Percentiles rank a stretch among this genome's conserved stretches.
Evolutionary conservation across 176 grass and related monocot species (phyloP).

Genomic region (Lolium perenne): DNA sequence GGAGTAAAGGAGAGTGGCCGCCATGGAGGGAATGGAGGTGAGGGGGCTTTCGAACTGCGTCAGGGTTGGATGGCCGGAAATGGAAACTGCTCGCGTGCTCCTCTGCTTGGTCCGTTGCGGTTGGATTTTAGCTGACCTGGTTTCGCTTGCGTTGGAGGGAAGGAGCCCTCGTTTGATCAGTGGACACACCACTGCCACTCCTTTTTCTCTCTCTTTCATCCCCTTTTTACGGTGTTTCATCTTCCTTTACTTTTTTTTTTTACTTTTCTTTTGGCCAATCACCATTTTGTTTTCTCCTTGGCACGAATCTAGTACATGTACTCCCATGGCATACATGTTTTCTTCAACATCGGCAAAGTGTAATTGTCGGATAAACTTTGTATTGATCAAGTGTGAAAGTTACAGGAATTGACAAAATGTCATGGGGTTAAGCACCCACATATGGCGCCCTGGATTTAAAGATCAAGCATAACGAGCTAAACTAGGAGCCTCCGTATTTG

Average conservation of each 20-base stretch:
- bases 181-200: background rate
- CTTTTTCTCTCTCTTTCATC: too few relatives aligned
- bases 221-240: background rate
- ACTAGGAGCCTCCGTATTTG: too few relatives aligned
- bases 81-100: conserved; percentile 54
- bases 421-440: too few relatives aligned
- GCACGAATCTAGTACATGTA: background rate
- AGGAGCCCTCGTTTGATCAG: background rate
- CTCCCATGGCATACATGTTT: background rate
- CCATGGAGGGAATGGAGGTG: conserved; percentile 60
- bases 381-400: too few relatives aligned
- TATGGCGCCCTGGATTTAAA: too few relatives aligned
- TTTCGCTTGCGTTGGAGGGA: conserved; percentile 16
- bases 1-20: conserved; percentile 41
- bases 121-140: conserved; percentile 22
- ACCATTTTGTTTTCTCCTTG: background rate
- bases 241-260: background rate
- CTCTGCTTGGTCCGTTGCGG: conserved; percentile 5
- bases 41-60: conserved; percentile 59
- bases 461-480: too few relatives aligned
- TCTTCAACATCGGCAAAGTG: background rate
- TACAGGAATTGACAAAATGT: too few relatives aligned
- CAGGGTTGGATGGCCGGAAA: conserved; percentile 57
- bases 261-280: background rate
- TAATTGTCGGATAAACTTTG: too few relatives aligned